Conservation (phyloP, 805 yeast genomes). For the Hermanozyma aechmeae region DNA sequence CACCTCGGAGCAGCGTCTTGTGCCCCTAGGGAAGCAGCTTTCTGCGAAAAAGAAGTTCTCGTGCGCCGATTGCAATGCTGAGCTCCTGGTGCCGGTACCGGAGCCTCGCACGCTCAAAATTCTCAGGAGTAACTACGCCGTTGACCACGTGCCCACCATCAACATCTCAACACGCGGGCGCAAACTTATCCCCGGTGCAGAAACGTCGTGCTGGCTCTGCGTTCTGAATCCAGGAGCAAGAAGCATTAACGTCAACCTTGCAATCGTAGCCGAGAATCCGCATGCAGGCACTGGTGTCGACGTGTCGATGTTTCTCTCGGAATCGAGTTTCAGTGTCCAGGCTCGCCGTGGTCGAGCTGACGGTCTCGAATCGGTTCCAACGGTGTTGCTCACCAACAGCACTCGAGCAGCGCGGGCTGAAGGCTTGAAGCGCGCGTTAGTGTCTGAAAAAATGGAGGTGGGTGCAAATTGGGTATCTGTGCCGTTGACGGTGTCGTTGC, state of each 20-base stretch:
- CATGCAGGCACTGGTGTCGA: too few species aligned
- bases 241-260: slow-evolving; percentile 13
- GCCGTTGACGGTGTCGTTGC: slow-evolving; percentile 15
- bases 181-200: slow-evolving; percentile 6
- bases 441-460: too few species aligned
- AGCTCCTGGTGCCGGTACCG: slow-evolving; percentile 15
- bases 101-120: slow-evolving; percentile 21
- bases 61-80: slow-evolving; percentile 21
- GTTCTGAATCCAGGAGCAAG: slow-evolving; percentile 21
- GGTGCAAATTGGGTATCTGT: slow-evolving; percentile 27
- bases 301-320: too few species aligned
- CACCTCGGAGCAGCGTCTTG: too few species aligned
- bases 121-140: slow-evolving; percentile 20
- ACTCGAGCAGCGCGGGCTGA: slow-evolving; percentile 25
- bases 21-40: slow-evolving; percentile 19
- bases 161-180: slow-evolving; percentile 11
- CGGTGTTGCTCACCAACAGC: slow-evolving; percentile 18
- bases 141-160: slow-evolving; percentile 24
- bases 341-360: slow-evolving; percentile 11
- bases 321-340: slow-evolving; percentile 12
- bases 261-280: slow-evolving; percentile 15
- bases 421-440: slow-evolving; percentile 15
- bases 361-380: slow-evolving; percentile 24
- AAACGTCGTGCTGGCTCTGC: slow-evolving; percentile 15
- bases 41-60: slow-evolving; percentile 14